Evolutionary conservation across 495 filamentous ascomycete genomes (phyloP), one percentile per base, ranked within the genome.

Genomic region (Annulohypoxylon stygium): DNA sequence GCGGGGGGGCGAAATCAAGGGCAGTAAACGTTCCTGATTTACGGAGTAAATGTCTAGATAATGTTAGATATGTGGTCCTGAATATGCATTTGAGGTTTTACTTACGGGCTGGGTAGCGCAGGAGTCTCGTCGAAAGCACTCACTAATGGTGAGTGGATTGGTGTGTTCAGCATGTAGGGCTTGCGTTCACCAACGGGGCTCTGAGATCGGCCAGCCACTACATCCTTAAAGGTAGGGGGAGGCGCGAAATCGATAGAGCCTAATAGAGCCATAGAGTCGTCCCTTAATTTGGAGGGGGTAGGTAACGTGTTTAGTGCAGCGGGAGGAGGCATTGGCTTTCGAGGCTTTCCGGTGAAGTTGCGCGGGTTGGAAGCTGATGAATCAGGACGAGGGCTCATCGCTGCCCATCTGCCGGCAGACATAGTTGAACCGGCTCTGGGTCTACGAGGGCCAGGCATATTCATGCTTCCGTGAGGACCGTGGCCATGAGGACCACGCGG

Each of bases 1-100:
- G 90, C 45, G 94, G 95, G 26, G 95, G 95, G n/a, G 95, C 94
- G 80, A 99, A 99, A 82, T 98, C 97, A 33, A 99, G 88, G 10
- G 84, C 91, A 2, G 95, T 97, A 78, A 93, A 99, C 4, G 94
- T 93, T 72, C 91, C 88, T 3, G 95, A 97, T 78, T 96, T 97
- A 73, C 93, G 91, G 60, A 99, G 88, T 53, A 90, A 81, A 81
- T 98, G 93, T 18, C 93, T 96, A 9, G 50, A 45, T 18, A 11
- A 16, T 61, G 62, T 60, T 72, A 78, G 59, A 68, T 43, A 57
- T 36, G 26, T 53, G 33, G 14, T 12, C 41, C 61, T n/a, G 43
- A 6, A 62, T 61, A 47, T 59, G 11, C 41, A 55, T 65, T 37
- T 36, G 34, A 66, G n/a, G 20, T 37, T 59, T 5, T 71, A 93